Evolutionary conservation across 1,284 basidiomycete genomes (phyloP).

Genomic region (Filobasidium uniguttulatum): DNA sequence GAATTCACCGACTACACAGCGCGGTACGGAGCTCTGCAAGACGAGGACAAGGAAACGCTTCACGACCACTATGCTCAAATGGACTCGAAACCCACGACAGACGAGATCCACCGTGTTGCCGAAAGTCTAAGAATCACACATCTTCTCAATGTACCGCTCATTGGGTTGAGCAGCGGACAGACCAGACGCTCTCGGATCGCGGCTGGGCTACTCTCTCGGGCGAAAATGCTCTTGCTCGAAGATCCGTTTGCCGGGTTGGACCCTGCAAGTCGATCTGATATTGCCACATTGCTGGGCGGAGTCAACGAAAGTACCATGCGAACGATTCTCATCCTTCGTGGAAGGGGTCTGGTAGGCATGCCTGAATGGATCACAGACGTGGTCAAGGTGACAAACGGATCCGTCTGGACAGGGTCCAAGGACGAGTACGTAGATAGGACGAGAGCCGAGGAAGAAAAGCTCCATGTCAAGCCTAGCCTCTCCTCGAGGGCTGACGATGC

Average conservation of each 20-base stretch:
- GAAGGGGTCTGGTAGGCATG: conserved; percentile 53
- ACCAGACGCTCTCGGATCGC: conserved; percentile 73
- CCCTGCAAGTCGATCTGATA: conserved; percentile 26
- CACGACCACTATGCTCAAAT: conserved; percentile 43
- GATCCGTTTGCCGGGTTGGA: conserved; percentile 49
- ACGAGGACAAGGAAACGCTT: conserved; percentile 62
- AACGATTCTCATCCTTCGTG: conserved; percentile 64
- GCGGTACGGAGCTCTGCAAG: conserved; percentile 69
- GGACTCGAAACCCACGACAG: conserved; percentile 30
- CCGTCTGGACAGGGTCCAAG: conserved; percentile 42
- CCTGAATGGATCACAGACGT: conserved; percentile 74
- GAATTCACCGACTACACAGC: conserved; percentile 87
- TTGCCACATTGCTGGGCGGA: conserved; percentile 26
- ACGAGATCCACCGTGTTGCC: conserved; percentile 40
- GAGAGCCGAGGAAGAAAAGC: conserved; percentile 10
- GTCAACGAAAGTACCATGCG: conserved; percentile 31
- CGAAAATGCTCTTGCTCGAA: conserved; percentile 63
- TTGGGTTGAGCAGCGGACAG: conserved; percentile 84
- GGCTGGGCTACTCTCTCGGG: conserved; percentile 55
- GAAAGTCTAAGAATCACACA: conserved; percentile 38
- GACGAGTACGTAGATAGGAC: conserved; percentile 32
- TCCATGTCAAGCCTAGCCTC: conserved; percentile 9
- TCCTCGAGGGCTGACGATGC: not conserved
- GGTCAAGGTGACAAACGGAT: conserved; percentile 45
- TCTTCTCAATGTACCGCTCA: conserved; percentile 63